Evolutionary conservation across 768 basidiomycete genomes (phyloP), one percentile per base, ranked within the genome.

Genomic region (Russula earlei): DNA sequence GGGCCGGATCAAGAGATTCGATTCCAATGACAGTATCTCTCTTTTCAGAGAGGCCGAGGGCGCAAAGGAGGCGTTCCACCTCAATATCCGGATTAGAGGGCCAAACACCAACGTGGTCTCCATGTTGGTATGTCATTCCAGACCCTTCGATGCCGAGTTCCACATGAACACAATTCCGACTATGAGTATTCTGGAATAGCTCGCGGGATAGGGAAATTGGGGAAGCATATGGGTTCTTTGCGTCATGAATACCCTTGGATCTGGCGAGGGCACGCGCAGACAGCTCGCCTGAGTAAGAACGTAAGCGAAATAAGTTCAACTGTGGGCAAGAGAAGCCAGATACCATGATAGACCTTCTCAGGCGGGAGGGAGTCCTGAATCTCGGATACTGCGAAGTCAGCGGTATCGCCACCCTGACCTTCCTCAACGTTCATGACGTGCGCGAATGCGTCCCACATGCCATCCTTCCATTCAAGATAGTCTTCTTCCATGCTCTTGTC

Each of bases 401-500:
- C 82, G 27, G 87, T 81, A 67, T 99, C 95, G 48, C 91, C 93
- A 49, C 91, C 91, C 63, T 93, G 93, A 36, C 96, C 95, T 69
- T 97, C 96, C 69, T 97, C 94, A 49, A 96, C 91, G 50, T 79
- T 78, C 79, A 97, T 79, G 20, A 79, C 80, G 53, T 76, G 68
- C 19, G 92, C 78, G 59, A 98, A 90, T 5, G 83, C 82, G n/a
- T 87, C 84, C 89, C 93, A 98, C 93, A 98, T 94, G 63, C 77
- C 79, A 66, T 99, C 95, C 70, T 98, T 99, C 95, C 95, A 99
- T 65, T 91, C 93, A 14, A 99, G 81, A 69, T 98, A 99, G 70
- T 99, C 95, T 74, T 99, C 95, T 69, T 99, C 95, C 94, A 99
- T 97, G 67, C 88, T 92, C 77, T 96, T 96, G 72, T 99, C 96